Evolutionary conservation across 2,329 filamentous ascomycete species (phyloP), one percentile per base, ranked within the genome.

Genomic region (Scedosporium aurantiacum): DNA sequence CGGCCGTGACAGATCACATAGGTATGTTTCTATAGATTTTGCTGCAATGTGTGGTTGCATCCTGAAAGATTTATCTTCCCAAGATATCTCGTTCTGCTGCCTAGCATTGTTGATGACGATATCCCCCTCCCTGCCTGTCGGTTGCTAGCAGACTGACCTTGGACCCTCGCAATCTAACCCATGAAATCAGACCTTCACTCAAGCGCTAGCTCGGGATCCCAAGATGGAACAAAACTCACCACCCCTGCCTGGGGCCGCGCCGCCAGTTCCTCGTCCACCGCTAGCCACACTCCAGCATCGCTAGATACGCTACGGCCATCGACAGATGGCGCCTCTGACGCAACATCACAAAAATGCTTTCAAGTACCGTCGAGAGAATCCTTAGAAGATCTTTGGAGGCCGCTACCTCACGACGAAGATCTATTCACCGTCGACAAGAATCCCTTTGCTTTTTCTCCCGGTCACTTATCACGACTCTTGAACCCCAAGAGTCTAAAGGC

Each of bases 401-500:
- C 89, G 0, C 88, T 92, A 68, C 87, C 85, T 1, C 87, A 86
- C 5, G 87, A 83, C 1, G 88, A 91, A 71, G 80, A 76, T 18
- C 85, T 89, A 64, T 93, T 90, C 67, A 68, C 82, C 52, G 81
- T 87, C 12, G 77, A 84, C 57, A 76, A 87, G 66, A 90, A 89
- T 71, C 84, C 80, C 54, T 91, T 91, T 66, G 88, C 86, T 6
- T 91, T 87, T 67, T 82, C 85, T 0, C 86, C 86, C 0, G 88
- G 88, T 4, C 87, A 90, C 65, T 74, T 91, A 67, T 85, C 83
- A 64, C 93, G 92, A 73, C 75, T 93, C 6, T 77, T 91, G 60
- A 91, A 92, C 65, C 89, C 90, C 1, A 93, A 94, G 74, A 91
- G 81, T 66, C 76, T 89, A 63, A 78, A 82, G 27, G 89, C 89